A percentile compares a stretch with the other conserved stretches of the same genome.
Evolutionary conservation across 2,329 filamentous ascomycete species (phyloP).

Genomic region (Thermomyces lanuginosus): DNA sequence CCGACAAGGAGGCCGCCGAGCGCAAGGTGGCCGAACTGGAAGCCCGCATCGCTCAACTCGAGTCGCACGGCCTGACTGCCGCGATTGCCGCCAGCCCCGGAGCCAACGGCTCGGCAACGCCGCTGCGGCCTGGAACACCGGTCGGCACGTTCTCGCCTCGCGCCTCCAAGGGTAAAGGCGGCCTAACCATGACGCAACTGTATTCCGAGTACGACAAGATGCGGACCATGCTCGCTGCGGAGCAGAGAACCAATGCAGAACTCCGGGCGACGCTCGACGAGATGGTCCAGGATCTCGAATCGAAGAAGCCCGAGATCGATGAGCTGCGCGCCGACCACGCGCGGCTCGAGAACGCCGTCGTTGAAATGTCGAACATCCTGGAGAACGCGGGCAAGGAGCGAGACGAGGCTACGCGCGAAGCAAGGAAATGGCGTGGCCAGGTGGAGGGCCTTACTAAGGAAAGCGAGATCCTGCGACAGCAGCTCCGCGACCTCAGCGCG

Average conservation of each 20-base stretch:
- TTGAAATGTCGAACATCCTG: constrained; percentile 68
- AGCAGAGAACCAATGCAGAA: constrained; percentile 58
- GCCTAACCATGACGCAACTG: constrained; percentile 45
- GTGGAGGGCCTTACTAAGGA: constrained; percentile 48
- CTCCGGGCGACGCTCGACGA: constrained; percentile 66
- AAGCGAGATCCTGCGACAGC: constrained; percentile 62
- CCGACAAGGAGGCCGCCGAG: constrained; percentile 46
- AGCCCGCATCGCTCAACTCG: constrained; percentile 42
- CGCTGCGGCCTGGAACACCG: constrained; percentile 35
- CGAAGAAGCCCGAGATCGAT: constrained; percentile 72
- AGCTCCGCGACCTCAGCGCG: constrained; percentile 73
- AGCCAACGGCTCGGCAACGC: constrained; percentile 32
- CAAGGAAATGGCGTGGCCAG: constrained; percentile 62
- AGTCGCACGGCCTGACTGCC: constrained; percentile 33
- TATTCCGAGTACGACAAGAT: constrained; percentile 46
- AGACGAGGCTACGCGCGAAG: constrained; percentile 60
- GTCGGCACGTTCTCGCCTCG: constrained; percentile 36
- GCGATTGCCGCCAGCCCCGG: constrained; percentile 37
- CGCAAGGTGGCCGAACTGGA: constrained; percentile 49
- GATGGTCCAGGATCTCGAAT: constrained; percentile 70
- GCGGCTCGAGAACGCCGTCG: constrained; percentile 61
- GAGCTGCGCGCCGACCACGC: constrained; percentile 70
- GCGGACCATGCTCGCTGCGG: constrained; percentile 53
- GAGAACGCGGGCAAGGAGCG: constrained; percentile 69
- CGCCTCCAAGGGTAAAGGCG: constrained; percentile 36